These are phyloP conservation scores for Trichosporon coremiiforme DNA, from an alignment of 1,284 basidiomycete genomes.

Conservation along the genomic window DNA sequence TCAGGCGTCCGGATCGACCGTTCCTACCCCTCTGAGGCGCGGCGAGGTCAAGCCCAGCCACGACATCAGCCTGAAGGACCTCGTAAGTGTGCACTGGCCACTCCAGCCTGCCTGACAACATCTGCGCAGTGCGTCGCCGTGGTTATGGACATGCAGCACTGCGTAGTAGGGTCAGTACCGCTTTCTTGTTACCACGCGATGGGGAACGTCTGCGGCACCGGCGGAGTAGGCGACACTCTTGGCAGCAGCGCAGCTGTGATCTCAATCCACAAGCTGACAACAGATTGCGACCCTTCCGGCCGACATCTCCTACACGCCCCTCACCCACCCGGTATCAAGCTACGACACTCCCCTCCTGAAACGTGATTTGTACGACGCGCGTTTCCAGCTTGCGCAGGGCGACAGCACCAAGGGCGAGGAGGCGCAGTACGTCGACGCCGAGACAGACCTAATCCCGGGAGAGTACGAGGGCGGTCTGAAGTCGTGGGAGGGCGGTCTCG, in stretches of 20 bases:
- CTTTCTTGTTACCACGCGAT: too few species aligned
- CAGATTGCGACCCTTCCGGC: constrained; percentile 50
- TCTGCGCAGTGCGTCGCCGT: too few species aligned
- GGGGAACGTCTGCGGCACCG: too few species aligned
- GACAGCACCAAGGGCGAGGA: constrained; percentile 21
- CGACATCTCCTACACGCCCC: constrained; percentile 51
- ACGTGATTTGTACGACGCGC: constrained; percentile 88
- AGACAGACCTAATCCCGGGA: constrained; percentile 87
- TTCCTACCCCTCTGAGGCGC: neutral
- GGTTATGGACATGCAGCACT: too few species aligned
- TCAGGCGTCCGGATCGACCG: constrained; percentile 11
- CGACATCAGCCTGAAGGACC: constrained; percentile 36
- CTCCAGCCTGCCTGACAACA: too few species aligned
- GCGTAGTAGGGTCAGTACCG: too few species aligned
- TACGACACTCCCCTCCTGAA: constrained; percentile 58
- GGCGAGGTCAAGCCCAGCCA: constrained; percentile 35
- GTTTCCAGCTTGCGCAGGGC: constrained; percentile 75
- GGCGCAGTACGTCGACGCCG: constrained; percentile 68
- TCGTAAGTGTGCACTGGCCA: constrained; percentile 11
- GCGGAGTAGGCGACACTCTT: too few species aligned
- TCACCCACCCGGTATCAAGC: constrained; percentile 34
- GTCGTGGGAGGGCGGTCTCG: constrained; percentile 95
- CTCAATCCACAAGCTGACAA: neutral
- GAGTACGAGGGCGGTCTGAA: constrained; percentile 96
- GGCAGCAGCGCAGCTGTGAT: too few species aligned